Percentiles rank a stretch among this genome's conserved stretches.
Conservation (phyloP, 106 monocot species). For the Allium cepa region DNA sequence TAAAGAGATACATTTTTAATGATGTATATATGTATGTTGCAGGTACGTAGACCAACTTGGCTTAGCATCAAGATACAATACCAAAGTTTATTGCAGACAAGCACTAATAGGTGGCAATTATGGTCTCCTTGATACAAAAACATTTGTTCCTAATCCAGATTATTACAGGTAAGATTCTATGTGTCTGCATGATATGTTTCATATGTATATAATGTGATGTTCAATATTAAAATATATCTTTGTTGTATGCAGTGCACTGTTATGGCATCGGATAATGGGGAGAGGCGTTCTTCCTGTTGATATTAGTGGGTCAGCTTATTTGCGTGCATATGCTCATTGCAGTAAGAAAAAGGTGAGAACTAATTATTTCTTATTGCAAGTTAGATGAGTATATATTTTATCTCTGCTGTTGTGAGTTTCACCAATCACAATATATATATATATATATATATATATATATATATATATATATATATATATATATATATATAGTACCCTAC, state of each 20-base stretch:
- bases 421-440: too few relatives aligned
- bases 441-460: too few relatives aligned
- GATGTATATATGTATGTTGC: not conserved
- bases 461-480: too few relatives aligned
- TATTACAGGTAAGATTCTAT: constrained; percentile 53
- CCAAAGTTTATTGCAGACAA: constrained; percentile 77
- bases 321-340: constrained; percentile 89
- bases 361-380: not conserved
- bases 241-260: constrained; percentile 44
- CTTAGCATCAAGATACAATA: constrained; percentile 63
- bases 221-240: not conserved
- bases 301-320: constrained; percentile 48
- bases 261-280: constrained; percentile 88
- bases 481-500: too few relatives aligned
- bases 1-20: not conserved
- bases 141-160: constrained; percentile 89
- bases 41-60: constrained; percentile 98
- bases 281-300: constrained; percentile 58
- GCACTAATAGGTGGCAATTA: constrained; percentile 84
- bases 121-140: constrained; percentile 66
- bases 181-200: too few relatives aligned
- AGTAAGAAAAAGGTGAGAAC: constrained; percentile 36
- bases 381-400: too few relatives aligned
- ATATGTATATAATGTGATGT: not conserved
- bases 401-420: too few relatives aligned